Evolutionary conservation across 306 rosid genomes (phyloP).

Genomic region (Cajanus cajan): DNA sequence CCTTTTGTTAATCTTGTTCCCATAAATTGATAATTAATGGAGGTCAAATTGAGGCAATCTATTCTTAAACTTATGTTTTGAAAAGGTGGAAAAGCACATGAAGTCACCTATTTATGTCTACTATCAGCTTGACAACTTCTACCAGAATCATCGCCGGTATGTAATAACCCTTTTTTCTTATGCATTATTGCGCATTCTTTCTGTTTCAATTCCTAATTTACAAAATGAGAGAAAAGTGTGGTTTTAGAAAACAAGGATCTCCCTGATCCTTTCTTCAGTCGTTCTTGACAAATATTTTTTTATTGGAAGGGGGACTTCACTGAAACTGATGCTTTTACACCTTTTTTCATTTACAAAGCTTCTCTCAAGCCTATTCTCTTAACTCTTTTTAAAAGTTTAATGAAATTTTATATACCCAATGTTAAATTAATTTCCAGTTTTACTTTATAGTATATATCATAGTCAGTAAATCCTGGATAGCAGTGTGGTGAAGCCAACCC

Average conservation of each 20-base stretch:
- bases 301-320: background rate
- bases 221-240: background rate
- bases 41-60: background rate
- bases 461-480: background rate
- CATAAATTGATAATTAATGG: background rate
- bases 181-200: background rate
- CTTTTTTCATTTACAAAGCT: background rate
- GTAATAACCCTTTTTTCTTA: slow-evolving; percentile 15
- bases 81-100: slow-evolving; percentile 71
- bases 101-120: slow-evolving; percentile 73
- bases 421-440: background rate
- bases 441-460: background rate
- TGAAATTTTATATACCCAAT: background rate
- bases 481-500: background rate
- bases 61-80: slow-evolving; percentile 12
- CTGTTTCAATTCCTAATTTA: background rate
- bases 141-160: slow-evolving; percentile 94
- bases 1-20: background rate
- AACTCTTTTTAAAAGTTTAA: background rate
- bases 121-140: slow-evolving; percentile 92
- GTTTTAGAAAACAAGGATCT: background rate
- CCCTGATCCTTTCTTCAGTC: background rate
- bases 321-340: background rate
- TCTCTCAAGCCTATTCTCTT: background rate
- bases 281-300: background rate